Conservation (phyloP, 2,329 filamentous ascomycete species). For the Pyricularia grisea region DNA sequence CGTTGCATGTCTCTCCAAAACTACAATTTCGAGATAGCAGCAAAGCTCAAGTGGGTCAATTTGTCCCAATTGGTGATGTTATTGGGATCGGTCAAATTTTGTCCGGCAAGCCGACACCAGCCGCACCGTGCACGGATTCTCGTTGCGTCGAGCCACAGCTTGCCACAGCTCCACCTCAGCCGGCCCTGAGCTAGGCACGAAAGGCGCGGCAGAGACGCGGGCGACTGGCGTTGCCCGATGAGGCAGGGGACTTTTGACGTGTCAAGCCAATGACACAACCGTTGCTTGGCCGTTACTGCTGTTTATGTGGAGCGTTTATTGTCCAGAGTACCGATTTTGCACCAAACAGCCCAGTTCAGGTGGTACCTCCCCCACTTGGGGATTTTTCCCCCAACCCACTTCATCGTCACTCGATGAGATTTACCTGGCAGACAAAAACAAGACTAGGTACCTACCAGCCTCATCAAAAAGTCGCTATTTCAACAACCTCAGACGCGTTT, state of each 20-base stretch:
- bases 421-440: background rate
- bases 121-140: background rate
- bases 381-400: background rate
- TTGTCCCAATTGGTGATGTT: background rate
- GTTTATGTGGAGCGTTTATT: background rate
- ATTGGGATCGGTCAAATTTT: background rate
- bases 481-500: background rate
- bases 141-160: background rate
- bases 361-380: background rate
- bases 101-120: background rate
- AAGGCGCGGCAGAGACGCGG: background rate
- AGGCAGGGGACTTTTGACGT: background rate
- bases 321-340: background rate
- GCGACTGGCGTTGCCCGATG: background rate
- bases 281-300: background rate
- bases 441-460: background rate
- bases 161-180: background rate
- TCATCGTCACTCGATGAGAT: background rate
- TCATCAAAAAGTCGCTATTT: background rate
- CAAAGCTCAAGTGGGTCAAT: background rate
- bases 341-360: background rate
- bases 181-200: background rate
- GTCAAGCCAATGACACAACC: background rate
- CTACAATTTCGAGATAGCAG: background rate
- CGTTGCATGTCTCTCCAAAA: background rate